Percentiles rank a stretch among this genome's conserved stretches.
Conservation (phyloP, 495 filamentous ascomycete species). For the Aspergillus nanangensis region DNA sequence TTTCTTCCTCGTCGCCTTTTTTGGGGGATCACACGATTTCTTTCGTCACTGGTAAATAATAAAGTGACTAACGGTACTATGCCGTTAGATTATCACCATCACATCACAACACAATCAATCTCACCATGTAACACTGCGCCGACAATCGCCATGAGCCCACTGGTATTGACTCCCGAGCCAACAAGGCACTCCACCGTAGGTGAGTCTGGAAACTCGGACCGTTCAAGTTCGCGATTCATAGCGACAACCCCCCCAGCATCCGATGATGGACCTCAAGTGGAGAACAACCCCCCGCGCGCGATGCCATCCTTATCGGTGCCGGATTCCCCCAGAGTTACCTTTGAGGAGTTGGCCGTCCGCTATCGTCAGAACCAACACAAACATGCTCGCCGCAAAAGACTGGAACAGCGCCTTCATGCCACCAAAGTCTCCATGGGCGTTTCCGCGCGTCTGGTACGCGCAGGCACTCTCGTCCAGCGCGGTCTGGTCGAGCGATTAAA, state of each 20-base stretch:
- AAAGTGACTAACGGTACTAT: no score
- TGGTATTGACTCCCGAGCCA: slow-evolving; percentile 10
- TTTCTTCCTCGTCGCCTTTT: slow-evolving; percentile 4
- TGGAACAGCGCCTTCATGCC: slow-evolving; percentile 39
- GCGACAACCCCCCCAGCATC: slow-evolving; percentile 17
- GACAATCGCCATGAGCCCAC: slow-evolving; percentile 18
- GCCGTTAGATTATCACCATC: no score
- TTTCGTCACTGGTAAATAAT: no score
- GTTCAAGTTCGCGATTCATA: slow-evolving; percentile 29
- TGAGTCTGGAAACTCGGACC: slow-evolving; percentile 40
- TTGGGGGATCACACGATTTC: not conserved
- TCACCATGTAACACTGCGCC: slow-evolving; percentile 26
- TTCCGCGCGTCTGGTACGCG: slow-evolving; percentile 72
- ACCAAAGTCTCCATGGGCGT: slow-evolving; percentile 66
- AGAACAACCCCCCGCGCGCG: slow-evolving; percentile 3
- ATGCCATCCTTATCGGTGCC: slow-evolving; percentile 12
- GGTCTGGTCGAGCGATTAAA: slow-evolving; percentile 85
- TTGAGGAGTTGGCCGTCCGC: slow-evolving; percentile 39
- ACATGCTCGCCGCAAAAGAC: slow-evolving; percentile 32
- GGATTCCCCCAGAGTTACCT: slow-evolving; percentile 29
- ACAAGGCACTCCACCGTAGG: slow-evolving; percentile 19
- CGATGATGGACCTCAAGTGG: slow-evolving; percentile 15
- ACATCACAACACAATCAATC: slow-evolving; percentile 22
- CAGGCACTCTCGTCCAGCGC: slow-evolving; percentile 71
- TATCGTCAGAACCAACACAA: slow-evolving; percentile 43